phyloP scores from a whole-genome alignment of 2,329 filamentous ascomycete genomes.

The Phyllosticta citrichinensis region DNA sequence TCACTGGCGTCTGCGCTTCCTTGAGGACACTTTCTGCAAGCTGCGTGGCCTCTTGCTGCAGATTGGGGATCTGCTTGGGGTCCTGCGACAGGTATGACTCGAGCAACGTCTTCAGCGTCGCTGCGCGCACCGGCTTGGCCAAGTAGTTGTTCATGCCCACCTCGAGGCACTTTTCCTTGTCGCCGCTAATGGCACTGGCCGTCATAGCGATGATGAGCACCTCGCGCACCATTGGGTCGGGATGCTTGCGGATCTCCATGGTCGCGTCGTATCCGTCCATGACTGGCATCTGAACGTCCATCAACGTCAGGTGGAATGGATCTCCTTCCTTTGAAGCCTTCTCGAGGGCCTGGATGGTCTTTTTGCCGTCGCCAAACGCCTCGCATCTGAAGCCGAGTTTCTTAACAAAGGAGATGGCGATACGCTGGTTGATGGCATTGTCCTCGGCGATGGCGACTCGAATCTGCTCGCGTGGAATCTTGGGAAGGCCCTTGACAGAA shows the following conservation, averaged over 20 bases:
- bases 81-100: constrained; percentile 53
- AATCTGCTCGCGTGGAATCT: constrained; percentile 65
- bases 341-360: constrained; percentile 78
- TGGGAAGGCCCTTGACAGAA: constrained; percentile 55
- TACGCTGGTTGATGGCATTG: constrained; percentile 89
- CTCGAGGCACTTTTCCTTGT: constrained; percentile 89
- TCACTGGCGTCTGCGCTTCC: neutral
- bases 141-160: constrained; percentile 97
- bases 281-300: constrained; percentile 96
- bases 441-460: constrained; percentile 91
- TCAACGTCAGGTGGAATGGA: constrained; percentile 78
- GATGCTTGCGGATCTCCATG: constrained; percentile 66
- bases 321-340: constrained; percentile 57
- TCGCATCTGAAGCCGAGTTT: constrained; percentile 79
- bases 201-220: constrained; percentile 97
- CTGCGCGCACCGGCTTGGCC: constrained; percentile 85
- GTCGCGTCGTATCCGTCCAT: constrained; percentile 90
- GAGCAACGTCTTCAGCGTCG: constrained; percentile 76
- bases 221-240: constrained; percentile 64
- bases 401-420: constrained; percentile 82
- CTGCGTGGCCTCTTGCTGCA: constrained; percentile 36
- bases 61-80: constrained; percentile 32
- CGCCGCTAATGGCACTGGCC: constrained; percentile 85
- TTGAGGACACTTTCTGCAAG: constrained; percentile 25
- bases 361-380: constrained; percentile 80